Evolutionary conservation across 768 basidiomycete species (phyloP), one percentile per base, ranked within the genome.

Genomic region (Amyloporia xantha): DNA sequence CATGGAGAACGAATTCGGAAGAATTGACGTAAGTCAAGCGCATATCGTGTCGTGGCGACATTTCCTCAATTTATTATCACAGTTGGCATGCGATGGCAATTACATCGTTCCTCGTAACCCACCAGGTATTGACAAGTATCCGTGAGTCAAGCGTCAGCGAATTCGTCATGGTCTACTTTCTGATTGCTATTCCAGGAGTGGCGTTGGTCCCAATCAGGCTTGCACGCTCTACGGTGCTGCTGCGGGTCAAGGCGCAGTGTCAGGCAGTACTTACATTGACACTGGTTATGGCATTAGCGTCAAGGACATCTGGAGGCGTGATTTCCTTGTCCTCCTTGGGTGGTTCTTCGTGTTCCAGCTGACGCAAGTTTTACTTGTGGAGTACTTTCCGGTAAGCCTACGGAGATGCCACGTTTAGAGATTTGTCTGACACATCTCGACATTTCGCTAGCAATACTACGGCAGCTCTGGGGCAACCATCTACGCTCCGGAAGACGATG

Each of bases 1-100:
- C 30, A 86, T 94, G 82, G 81, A 86, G 65, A 93, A 93, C 63
- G 91, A 95, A 63, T 91, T 92, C 66, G 78, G 73, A 71, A 78
- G 79, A 15, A 78, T 81, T 28, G 63, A 75, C 17, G 84, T 85
- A 59, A 55, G 71, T 63, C n/a, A n/a, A n/a, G n/a, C n/a, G n/a
- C n/a, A n/a, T n/a, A n/a, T n/a, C n/a, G n/a, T n/a, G n/a, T n/a
- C n/a, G n/a, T n/a, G n/a, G n/a, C n/a, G n/a, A n/a, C n/a, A n/a
- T n/a, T n/a, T n/a, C n/a, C n/a, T n/a, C n/a, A n/a, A n/a, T n/a
- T n/a, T n/a, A n/a, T n/a, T n/a, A n/a, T n/a, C n/a, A n/a, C 35
- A 83, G 76, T 60, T 88, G 39, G 68, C 67, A 9, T 91, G 87
- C 57, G 80, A 84, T 56, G 86, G 86, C 17, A 67, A 63, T 39